A percentile compares a stretch with the other conserved stretches of the same genome.
Evolutionary conservation across 805 yeast genomes (phyloP).

Genomic region (Huiozyma naganishii): DNA sequence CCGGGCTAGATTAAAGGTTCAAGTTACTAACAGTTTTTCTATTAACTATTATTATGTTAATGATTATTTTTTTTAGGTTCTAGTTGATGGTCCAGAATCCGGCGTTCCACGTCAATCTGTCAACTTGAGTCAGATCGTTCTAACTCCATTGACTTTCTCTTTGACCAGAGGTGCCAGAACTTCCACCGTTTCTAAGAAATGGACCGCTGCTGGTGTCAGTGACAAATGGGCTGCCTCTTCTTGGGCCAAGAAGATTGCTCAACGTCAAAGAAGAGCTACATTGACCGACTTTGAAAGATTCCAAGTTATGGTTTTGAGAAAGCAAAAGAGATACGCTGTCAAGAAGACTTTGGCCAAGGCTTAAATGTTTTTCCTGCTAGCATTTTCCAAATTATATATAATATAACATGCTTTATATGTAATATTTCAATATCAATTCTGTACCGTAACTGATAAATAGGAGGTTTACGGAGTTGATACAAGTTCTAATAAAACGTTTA

Average conservation of each 20-base stretch:
- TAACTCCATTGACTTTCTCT: conserved; percentile 84
- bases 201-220: conserved; percentile 81
- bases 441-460: conserved; percentile 2
- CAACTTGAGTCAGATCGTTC: conserved; percentile 74
- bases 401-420: conserved; percentile 1
- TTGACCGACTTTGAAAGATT: conserved; percentile 98
- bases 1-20: no score
- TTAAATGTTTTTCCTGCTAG: conserved; percentile 31
- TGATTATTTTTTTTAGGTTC: conserved; percentile 41
- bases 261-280: conserved; percentile 85
- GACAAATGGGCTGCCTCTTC: conserved; percentile 87
- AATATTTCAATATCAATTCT: conserved; percentile 4
- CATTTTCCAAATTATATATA: conserved; percentile 5
- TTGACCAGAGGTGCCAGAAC: conserved; percentile 95
- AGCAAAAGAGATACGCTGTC: conserved; percentile 92
- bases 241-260: conserved; percentile 98
- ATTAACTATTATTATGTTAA: conserved; percentile 1
- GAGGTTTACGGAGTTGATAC: no score
- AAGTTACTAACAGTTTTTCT: conserved; percentile 3
- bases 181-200: conserved; percentile 77
- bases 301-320: conserved; percentile 96
- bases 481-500: no score
- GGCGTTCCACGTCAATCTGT: conserved; percentile 88
- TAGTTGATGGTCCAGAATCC: conserved; percentile 90
- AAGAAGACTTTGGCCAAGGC: conserved; percentile 97